Evolutionary conservation across 768 basidiomycete species (phyloP).

Genomic region (Boletus rubropictus): DNA sequence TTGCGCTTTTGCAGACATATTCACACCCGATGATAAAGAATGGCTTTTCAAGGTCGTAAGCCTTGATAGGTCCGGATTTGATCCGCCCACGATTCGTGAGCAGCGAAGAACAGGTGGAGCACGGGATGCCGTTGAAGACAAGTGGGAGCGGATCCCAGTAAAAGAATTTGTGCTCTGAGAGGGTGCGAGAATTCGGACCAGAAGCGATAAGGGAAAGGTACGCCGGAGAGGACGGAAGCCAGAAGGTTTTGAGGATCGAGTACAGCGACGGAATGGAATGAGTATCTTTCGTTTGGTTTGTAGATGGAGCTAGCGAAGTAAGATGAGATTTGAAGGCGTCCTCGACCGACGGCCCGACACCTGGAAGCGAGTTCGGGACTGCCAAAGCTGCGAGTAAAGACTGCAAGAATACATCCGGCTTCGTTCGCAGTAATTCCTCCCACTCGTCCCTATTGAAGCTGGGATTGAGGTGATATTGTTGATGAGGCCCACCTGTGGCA

Average conservation of each 20-base stretch:
- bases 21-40: constrained; percentile 86
- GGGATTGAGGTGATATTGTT: constrained; percentile 35
- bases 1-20: constrained; percentile 55
- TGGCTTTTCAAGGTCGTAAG: constrained; percentile 73
- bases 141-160: constrained; percentile 85
- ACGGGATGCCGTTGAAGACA: constrained; percentile 76
- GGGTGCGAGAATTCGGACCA: constrained; percentile 56
- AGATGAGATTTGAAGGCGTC: constrained; percentile 78
- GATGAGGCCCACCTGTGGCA: constrained; percentile 16
- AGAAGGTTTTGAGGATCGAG: constrained; percentile 75
- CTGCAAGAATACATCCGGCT: constrained; percentile 53
- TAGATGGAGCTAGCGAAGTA: constrained; percentile 51
- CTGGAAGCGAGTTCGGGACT: constrained; percentile 58
- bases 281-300: constrained; percentile 36
- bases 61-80: constrained; percentile 65
- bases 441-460: constrained; percentile 57
- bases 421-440: constrained; percentile 51
- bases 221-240: constrained; percentile 73
- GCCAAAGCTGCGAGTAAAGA: constrained; percentile 53
- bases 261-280: constrained; percentile 65
- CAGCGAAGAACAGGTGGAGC: constrained; percentile 56
- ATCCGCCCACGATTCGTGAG: constrained; percentile 68
- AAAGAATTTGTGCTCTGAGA: constrained; percentile 72
- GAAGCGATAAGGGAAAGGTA: constrained; percentile 76
- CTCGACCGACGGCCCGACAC: constrained; percentile 58